Conservation (phyloP, 495 filamentous ascomycete species). For the Aspergillus taichungensis region DNA sequence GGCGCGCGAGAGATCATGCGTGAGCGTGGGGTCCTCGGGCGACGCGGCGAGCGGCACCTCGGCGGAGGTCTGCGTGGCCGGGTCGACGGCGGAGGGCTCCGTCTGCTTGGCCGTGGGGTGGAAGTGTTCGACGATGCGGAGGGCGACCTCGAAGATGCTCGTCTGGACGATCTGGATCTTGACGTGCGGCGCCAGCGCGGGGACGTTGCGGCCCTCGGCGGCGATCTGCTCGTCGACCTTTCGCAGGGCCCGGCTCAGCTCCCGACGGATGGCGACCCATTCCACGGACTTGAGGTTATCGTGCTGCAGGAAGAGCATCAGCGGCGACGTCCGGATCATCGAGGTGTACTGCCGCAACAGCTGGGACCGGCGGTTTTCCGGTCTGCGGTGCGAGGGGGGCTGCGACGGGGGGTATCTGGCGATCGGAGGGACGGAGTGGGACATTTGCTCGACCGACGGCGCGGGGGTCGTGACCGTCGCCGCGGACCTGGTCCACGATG, state of each 20-base stretch:
- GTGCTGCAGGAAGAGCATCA: slow-evolving; percentile 93
- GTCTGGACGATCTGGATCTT: slow-evolving; percentile 76
- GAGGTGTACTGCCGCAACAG: slow-evolving; percentile 91
- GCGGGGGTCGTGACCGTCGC: slow-evolving; percentile 41
- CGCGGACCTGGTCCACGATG: slow-evolving; percentile 26
- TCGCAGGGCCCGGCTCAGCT: slow-evolving; percentile 58
- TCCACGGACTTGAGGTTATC: slow-evolving; percentile 85
- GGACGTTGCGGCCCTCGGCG: slow-evolving; percentile 32
- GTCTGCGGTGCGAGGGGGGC: slow-evolving; percentile 78
- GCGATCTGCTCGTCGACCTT: slow-evolving; percentile 55
- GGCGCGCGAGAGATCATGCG: slow-evolving; percentile 65
- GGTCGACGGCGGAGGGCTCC: slow-evolving; percentile 32
- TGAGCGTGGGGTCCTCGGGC: slow-evolving; percentile 43
- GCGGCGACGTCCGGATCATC: slow-evolving; percentile 75
- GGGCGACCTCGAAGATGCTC: slow-evolving; percentile 77
- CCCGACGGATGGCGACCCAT: slow-evolving; percentile 80
- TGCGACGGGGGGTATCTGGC: slow-evolving; percentile 57
- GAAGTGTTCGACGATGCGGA: slow-evolving; percentile 82
- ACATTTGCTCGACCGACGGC: slow-evolving; percentile 43
- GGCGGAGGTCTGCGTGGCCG: slow-evolving; percentile 34
- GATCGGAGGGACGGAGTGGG: slow-evolving; percentile 44
- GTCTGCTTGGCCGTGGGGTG: slow-evolving; percentile 39
- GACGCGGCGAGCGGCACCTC: slow-evolving; percentile 25
- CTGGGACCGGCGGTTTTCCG: slow-evolving; percentile 88
- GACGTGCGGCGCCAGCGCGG: slow-evolving; percentile 45